Conservation (phyloP, 352 stramenopile genomes). For the Pythium pyrilobum region DNA sequence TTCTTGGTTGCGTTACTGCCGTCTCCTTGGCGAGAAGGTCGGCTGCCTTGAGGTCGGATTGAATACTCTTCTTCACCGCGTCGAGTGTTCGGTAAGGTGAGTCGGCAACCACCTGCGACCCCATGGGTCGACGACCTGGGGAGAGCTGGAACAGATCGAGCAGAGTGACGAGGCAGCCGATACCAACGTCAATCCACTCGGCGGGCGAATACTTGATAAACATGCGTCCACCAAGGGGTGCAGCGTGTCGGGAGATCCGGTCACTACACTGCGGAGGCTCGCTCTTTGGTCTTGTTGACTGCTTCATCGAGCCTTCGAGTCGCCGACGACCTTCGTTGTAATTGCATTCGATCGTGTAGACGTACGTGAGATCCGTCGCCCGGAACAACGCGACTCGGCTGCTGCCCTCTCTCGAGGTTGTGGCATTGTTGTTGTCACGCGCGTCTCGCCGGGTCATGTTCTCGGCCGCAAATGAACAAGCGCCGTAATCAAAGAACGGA, state of each 20-base stretch:
- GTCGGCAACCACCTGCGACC: slow-evolving; percentile 4
- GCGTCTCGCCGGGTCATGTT: slow-evolving; percentile 73
- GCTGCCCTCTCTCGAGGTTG: slow-evolving; percentile 55
- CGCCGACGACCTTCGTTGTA: slow-evolving; percentile 78
- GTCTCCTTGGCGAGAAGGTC: slow-evolving; percentile 1
- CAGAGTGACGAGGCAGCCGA: slow-evolving; percentile 49
- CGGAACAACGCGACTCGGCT: slow-evolving; percentile 74
- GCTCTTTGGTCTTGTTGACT: not conserved
- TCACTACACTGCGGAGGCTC: slow-evolving; percentile 6
- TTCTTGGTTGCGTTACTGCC: not conserved
- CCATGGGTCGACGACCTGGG: not conserved
- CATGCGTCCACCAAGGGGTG: slow-evolving; percentile 20
- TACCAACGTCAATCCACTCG: slow-evolving; percentile 66
- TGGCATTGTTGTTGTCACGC: slow-evolving; percentile 47
- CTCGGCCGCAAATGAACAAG: slow-evolving; percentile 76
- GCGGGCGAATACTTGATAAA: slow-evolving; percentile 64
- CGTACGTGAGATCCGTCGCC: slow-evolving; percentile 61
- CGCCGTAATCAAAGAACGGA: slow-evolving; percentile 83
- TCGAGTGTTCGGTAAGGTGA: slow-evolving; percentile 57
- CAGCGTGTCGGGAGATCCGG: slow-evolving; percentile 1
- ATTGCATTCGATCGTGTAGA: slow-evolving; percentile 93
- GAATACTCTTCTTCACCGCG: slow-evolving; percentile 42
- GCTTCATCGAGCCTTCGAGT: slow-evolving; percentile 23
- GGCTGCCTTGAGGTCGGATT: slow-evolving; percentile 31
- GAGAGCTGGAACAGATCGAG: slow-evolving; percentile 59